Evolutionary conservation across 2,329 filamentous ascomycete species (phyloP).

Genomic region (Lasiodiplodia citricola): DNA sequence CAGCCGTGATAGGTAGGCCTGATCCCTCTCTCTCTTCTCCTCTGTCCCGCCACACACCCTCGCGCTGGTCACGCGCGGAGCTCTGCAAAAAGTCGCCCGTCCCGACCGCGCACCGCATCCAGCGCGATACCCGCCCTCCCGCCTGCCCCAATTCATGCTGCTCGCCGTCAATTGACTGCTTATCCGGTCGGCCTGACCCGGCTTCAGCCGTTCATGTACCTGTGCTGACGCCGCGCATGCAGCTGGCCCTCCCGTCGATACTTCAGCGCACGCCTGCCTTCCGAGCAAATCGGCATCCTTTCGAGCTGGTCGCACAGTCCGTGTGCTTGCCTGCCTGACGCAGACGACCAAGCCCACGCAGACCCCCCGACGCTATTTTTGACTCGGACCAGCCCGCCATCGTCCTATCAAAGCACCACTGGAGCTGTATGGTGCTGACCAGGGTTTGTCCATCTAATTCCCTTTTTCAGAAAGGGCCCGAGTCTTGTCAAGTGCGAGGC

Average conservation of each 20-base stretch:
- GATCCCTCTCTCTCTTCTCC: neutral
- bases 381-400: constrained; percentile 8
- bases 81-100: constrained; percentile 15
- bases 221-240: constrained; percentile 25
- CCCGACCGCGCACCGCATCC: constrained; percentile 25
- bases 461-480: constrained; percentile 24
- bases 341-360: constrained; percentile 7
- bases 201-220: constrained; percentile 24
- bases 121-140: constrained; percentile 3
- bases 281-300: constrained; percentile 26
- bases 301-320: constrained; percentile 22
- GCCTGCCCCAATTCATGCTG: neutral
- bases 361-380: constrained; percentile 23
- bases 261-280: constrained; percentile 15
- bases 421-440: constrained; percentile 19
- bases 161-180: constrained; percentile 16
- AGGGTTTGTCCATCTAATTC: constrained; percentile 25
- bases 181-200: constrained; percentile 19
- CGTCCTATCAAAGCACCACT: constrained; percentile 20
- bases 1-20: constrained; percentile 25
- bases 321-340: constrained; percentile 18
- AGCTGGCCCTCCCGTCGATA: constrained; percentile 23
- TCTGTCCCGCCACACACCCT: constrained; percentile 26
- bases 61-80: constrained; percentile 22
- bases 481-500: constrained; percentile 20